Conservation (phyloP, 306 rosid species). For the Casuarina equisetifolia region DNA sequence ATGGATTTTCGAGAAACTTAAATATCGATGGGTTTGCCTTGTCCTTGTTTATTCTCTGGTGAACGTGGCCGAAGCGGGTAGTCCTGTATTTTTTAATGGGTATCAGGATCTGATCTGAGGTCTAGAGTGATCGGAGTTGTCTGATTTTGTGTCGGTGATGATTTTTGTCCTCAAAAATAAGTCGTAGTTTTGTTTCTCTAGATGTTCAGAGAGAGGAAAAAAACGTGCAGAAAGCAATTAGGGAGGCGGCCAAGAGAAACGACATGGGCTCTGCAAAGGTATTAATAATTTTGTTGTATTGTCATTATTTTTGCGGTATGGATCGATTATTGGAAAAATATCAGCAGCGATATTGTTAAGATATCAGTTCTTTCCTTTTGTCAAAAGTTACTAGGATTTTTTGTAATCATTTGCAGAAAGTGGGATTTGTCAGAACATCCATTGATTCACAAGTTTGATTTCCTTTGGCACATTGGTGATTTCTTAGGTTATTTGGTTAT, state of each 20-base stretch:
- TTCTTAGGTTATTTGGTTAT: not conserved
- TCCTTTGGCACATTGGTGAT: not conserved
- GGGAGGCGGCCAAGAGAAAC: slow-evolving; percentile 92
- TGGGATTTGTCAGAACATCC: not conserved
- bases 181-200: slow-evolving; percentile 27
- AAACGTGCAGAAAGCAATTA: slow-evolving; percentile 82
- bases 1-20: not conserved
- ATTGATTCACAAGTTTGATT: not conserved
- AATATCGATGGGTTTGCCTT: not conserved
- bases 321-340: not conserved
- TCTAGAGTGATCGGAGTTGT: not conserved
- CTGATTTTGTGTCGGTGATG: not conserved
- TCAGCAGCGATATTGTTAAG: not conserved
- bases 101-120: not conserved
- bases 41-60: not conserved
- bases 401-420: not conserved
- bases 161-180: not conserved
- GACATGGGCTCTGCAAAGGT: slow-evolving; percentile 99
- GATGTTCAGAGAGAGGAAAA: slow-evolving; percentile 92
- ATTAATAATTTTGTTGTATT: not conserved
- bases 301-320: slow-evolving; percentile 3
- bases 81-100: not conserved
- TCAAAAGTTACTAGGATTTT: too few relatives aligned
- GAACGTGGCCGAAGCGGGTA: not conserved
- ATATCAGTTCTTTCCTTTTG: not conserved